A percentile compares a stretch with the other conserved stretches of the same genome.
These are phyloP conservation scores for Mortierella sp. DNA, from an alignment of 371 early-diverging fungal genomes.

Conservation along the genomic window DNA sequence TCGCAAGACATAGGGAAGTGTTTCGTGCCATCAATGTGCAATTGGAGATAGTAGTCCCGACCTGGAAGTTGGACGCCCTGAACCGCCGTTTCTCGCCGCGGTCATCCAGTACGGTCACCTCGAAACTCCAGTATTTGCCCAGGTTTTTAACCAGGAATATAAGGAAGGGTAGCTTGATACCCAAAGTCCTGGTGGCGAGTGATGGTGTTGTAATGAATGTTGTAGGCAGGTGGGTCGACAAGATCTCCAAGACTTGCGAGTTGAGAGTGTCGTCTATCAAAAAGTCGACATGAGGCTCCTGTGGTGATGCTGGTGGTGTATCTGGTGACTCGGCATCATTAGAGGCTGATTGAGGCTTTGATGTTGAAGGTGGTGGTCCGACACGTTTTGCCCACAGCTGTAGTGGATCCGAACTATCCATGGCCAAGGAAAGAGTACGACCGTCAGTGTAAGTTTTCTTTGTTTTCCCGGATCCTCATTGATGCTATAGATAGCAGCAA, in stretches of 20 bases:
- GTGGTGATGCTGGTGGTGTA: constrained; percentile 7
- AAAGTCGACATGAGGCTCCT: constrained; percentile 79
- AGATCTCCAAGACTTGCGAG: constrained; percentile 85
- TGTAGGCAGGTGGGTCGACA: constrained; percentile 83
- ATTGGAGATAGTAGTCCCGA: constrained; percentile 45
- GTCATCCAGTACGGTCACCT: constrained; percentile 90
- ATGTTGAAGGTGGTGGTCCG: constrained; percentile 63
- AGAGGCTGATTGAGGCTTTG: constrained; percentile 7
- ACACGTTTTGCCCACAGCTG: constrained; percentile 81
- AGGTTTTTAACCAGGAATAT: constrained; percentile 91
- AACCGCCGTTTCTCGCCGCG: constrained; percentile 84
- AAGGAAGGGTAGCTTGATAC: constrained; percentile 92
- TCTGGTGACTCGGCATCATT: constrained; percentile 13
- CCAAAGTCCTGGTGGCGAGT: constrained; percentile 81
- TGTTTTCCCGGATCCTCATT: background rate
- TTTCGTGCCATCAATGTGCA: no score
- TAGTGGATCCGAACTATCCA: constrained; percentile 83
- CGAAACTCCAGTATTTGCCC: constrained; percentile 92
- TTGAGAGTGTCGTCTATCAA: constrained; percentile 88
- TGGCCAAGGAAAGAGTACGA: background rate
- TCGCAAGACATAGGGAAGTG: background rate
- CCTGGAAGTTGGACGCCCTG: constrained; percentile 94
- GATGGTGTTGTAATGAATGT: constrained; percentile 93
- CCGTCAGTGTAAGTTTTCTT: background rate
- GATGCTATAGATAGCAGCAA: background rate